Percentiles rank a stretch among this genome's conserved stretches.
Evolutionary conservation across 2,329 filamentous ascomycete genomes (phyloP).

Genomic region (Pseudodiploospora longispora): DNA sequence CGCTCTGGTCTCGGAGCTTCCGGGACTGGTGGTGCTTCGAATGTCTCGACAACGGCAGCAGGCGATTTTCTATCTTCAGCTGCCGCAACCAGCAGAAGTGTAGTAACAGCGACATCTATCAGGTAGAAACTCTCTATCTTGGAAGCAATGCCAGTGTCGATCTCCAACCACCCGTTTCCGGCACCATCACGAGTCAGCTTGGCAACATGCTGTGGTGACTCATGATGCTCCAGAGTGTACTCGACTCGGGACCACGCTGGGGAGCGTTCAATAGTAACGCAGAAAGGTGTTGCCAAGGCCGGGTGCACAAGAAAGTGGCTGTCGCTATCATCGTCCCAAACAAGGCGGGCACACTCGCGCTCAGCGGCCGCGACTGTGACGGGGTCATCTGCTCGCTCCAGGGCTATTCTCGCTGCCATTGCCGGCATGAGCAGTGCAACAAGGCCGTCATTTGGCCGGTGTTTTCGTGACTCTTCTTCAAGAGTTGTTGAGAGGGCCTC

Average conservation of each 20-base stretch:
- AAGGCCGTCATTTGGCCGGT: constrained; percentile 52
- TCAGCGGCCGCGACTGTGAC: constrained; percentile 55
- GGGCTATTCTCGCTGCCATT: constrained; percentile 54
- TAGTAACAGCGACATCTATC: constrained; percentile 53
- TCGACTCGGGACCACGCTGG: constrained; percentile 53
- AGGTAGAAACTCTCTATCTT: constrained; percentile 55
- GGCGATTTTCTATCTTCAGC: constrained; percentile 43
- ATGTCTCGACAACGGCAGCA: constrained; percentile 36
- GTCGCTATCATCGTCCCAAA: constrained; percentile 58
- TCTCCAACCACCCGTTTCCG: constrained; percentile 51
- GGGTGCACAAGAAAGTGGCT: constrained; percentile 57
- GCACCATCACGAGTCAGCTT: constrained; percentile 53
- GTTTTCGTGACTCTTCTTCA: constrained; percentile 44
- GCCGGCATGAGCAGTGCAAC: constrained; percentile 62
- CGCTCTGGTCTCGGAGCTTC: constrained; percentile 16
- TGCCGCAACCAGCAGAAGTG: constrained; percentile 51
- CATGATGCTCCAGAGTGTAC: constrained; percentile 58
- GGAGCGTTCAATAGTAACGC: constrained; percentile 49
- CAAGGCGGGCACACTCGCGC: constrained; percentile 60
- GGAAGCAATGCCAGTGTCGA: constrained; percentile 52
- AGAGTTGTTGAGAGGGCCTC: constrained; percentile 51
- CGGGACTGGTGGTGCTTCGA: constrained; percentile 47
- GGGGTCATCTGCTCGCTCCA: constrained; percentile 51
- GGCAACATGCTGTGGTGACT: constrained; percentile 52
- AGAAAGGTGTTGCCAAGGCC: constrained; percentile 54